A percentile compares a stretch with the other conserved stretches of the same genome.
These are phyloP conservation scores for Tricholoma bakamatsutake DNA, from an alignment of 768 basidiomycete genomes.

Conservation along the genomic window DNA sequence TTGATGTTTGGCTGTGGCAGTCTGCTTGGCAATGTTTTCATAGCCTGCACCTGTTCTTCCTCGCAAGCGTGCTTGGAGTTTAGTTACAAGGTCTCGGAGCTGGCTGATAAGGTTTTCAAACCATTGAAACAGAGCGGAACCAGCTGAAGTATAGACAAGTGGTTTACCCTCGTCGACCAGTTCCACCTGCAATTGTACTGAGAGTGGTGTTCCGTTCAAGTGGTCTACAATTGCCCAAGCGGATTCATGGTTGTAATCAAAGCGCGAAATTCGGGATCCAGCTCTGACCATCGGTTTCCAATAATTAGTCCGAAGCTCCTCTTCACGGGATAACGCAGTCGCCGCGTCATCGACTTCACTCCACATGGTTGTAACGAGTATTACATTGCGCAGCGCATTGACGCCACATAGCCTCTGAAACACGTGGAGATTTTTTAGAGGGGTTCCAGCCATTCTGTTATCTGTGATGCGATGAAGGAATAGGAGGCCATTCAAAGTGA, in stretches of 20 bases:
- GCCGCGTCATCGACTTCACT: not conserved
- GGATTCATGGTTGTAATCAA: not conserved
- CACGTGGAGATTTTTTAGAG: not conserved
- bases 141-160: not conserved
- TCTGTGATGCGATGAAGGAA: not conserved
- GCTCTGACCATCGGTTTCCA: not conserved
- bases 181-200: not conserved
- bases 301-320: not conserved
- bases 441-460: not conserved
- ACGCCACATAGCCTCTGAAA: not conserved
- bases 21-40: not conserved
- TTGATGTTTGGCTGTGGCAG: not conserved
- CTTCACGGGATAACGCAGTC: not conserved
- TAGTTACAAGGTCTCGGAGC: not conserved
- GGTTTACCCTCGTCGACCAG: not conserved
- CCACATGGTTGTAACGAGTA: conserved; percentile 4
- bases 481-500: not conserved
- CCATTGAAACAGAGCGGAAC: not conserved
- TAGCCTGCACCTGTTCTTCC: not conserved
- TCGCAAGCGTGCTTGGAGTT: not conserved
- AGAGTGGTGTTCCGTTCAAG: not conserved
- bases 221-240: conserved; percentile 1
- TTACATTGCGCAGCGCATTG: not conserved
- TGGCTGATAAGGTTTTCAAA: not conserved
- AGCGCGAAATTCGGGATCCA: not conserved